These are phyloP conservation scores for Botrytis cinerea DNA, from an alignment of 2,329 filamentous ascomycete species.

Conservation along the genomic window DNA sequence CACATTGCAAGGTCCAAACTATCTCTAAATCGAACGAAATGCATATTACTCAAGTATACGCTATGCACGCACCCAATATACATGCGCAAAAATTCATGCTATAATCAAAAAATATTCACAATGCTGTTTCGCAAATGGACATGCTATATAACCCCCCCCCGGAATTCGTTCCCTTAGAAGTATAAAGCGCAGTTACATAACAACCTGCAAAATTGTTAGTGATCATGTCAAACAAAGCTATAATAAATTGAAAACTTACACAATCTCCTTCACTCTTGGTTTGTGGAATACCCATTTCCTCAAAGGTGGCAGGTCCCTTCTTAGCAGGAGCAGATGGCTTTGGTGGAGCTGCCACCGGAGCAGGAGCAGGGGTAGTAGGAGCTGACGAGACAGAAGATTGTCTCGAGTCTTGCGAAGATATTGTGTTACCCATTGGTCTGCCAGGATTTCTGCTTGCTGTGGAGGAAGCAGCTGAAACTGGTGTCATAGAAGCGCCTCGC, in stretches of 20 bases:
- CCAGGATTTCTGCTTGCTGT: background rate
- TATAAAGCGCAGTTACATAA: slow-evolving; percentile 36
- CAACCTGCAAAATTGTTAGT: slow-evolving; percentile 29
- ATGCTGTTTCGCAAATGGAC: background rate
- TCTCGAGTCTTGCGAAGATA: slow-evolving; percentile 23
- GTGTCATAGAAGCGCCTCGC: slow-evolving; percentile 32
- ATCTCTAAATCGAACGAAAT: background rate
- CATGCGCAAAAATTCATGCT: slow-evolving; percentile 12
- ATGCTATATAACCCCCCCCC: background rate
- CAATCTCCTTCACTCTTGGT: slow-evolving; percentile 86
- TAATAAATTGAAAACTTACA: slow-evolving; percentile 51
- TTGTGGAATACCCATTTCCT: slow-evolving; percentile 94
- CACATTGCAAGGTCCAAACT: background rate
- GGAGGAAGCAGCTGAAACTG: slow-evolving; percentile 3
- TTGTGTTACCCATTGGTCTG: background rate
- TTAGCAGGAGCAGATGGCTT: slow-evolving; percentile 33
- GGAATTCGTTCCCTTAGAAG: background rate
- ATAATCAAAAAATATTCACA: background rate
- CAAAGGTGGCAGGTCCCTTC: slow-evolving; percentile 88
- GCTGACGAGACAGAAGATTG: slow-evolving; percentile 26
- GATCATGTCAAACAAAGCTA: background rate
- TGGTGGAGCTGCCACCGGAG: slow-evolving; percentile 60
- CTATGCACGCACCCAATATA: background rate
- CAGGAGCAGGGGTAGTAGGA: slow-evolving; percentile 26
- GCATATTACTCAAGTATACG: background rate